Base-by-base conservation (phyloP, 345 rosid species). In the Bruguiera parviflora region DNA sequence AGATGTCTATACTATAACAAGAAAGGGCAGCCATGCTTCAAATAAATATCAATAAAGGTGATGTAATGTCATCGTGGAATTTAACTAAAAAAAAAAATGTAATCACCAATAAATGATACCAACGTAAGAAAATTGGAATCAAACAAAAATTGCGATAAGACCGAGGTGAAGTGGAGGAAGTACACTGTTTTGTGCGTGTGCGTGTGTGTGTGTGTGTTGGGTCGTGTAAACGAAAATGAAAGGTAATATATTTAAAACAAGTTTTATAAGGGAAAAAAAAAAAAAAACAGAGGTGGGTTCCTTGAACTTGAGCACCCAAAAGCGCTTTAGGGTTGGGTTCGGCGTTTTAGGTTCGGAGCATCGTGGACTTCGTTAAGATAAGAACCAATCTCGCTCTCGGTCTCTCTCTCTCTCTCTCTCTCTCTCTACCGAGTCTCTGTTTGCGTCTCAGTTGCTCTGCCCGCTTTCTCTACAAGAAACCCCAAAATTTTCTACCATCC, bases 361-460 rank as follows among this genome's bases (percentile, higher is more conserved):
- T 20, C 46, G 69, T 53, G 47, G 84, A 74, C 81, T 80, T 69
- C 61, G 16, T 15, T 3, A 72, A 76, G 96, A 87, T 89, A 91
- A 91, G 97, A 84, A 85, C 75, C 87, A 84, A 52, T 81, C 68
- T 33, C 67, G 28, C 25, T 60, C 70, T 39, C 76, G 24, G 61
- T 52, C 57, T 33, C 56, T 67, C 6, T 16, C n/a, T 18, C 46
- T 81, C 68, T 33, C 62, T 39, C 78, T 24, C 70, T 51, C 56
- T 47, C 55, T 71, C 9, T 18, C 47, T 18, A 53, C 29, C 53
- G 58, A 20, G 5, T 65, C 46, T 28, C 37, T 37, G 16, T 43
- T 13, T 27, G 37, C 22, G 25, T 8, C 19, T 3, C 13, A 0
- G 5, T 52, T 46, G n/a, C 67, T 21, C 9, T 21, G 24, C 16